These are phyloP conservation scores for Filobasidium floriforme DNA, from an alignment of 768 basidiomycete species.

Conservation along the genomic window DNA sequence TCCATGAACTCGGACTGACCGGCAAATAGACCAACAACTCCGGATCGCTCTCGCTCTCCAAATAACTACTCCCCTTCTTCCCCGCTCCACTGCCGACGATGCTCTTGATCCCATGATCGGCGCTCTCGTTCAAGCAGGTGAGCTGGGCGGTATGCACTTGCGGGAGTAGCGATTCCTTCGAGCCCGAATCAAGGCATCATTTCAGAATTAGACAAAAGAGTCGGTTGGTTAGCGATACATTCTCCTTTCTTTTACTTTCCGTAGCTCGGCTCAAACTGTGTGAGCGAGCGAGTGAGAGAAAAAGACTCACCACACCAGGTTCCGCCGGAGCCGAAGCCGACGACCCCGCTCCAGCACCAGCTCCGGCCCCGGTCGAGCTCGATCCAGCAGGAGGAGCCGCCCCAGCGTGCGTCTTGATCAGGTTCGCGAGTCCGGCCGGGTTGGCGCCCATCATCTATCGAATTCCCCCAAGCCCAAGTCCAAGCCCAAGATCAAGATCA, in stretches of 20 bases:
- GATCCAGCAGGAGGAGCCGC: slow-evolving; percentile 31
- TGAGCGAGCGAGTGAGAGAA: too few relatives aligned
- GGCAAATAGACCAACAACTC: slow-evolving; percentile 42
- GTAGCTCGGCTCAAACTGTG: too few relatives aligned
- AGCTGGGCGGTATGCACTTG: slow-evolving; percentile 39
- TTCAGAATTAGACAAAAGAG: too few relatives aligned
- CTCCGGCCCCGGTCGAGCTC: slow-evolving; percentile 21
- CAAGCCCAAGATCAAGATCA: too few relatives aligned
- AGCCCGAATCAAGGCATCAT: background rate
- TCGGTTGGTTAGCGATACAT: too few relatives aligned
- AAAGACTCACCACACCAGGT: slow-evolving; percentile 20
- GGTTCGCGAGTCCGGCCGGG: slow-evolving; percentile 37
- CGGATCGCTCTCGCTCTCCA: slow-evolving; percentile 45
- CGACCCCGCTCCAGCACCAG: slow-evolving; percentile 24
- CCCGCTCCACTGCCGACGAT: slow-evolving; percentile 39
- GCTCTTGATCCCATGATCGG: slow-evolving; percentile 37
- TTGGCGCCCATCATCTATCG: slow-evolving; percentile 42
- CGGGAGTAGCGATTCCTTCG: slow-evolving; percentile 35
- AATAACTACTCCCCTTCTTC: slow-evolving; percentile 36
- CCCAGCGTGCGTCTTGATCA: slow-evolving; percentile 40
- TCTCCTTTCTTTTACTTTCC: too few relatives aligned
- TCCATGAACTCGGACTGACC: slow-evolving; percentile 32
- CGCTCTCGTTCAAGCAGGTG: slow-evolving; percentile 44
- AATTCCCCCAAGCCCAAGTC: too few relatives aligned
- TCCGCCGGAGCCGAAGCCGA: slow-evolving; percentile 10